Evolutionary conservation across 495 filamentous ascomycete species (phyloP), one percentile per base, ranked within the genome.

Genomic region (Astrothelium subdiscretum): DNA sequence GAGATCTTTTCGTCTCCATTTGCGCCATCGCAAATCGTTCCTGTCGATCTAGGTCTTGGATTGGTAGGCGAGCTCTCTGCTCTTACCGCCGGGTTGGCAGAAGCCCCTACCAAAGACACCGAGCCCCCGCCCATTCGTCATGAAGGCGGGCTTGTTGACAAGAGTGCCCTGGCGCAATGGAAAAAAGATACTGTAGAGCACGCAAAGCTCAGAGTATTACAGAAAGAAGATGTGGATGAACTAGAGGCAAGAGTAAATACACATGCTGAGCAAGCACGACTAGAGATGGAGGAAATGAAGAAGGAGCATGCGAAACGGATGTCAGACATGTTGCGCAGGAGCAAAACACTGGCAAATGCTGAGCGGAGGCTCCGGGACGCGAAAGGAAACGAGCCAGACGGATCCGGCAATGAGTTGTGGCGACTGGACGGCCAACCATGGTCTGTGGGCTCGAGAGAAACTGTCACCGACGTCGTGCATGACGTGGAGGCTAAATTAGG

Each of bases 1-100:
- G 92, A 98, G 74, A 84, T 98, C n/a, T 80, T 96, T 52, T 87
- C 86, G 1, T 96, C 91, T 0, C 89, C 91, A 0, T 96, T 92
- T 66, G 77, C 85, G 20, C 88, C 89, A 61, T 79, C 79, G 26
- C 87, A 94, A 66, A 92, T 98, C 54, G 83, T 85, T n/a, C 89
- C 91, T 4, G 81, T 90, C 2, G 91, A 96, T 68, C 80, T 97
- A 10, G 91, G 91, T 0, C 74, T 97, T 2, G 94, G 94, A 4
- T 81, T 91, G 5, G 89, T 87, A 70, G 94, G 94, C 13, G 88
- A 91, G 71, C 84, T 98, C 15, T 85, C 88, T 43, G 78, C 79
- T 1, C 76, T 98, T 18, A 97, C 94, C 0, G 83, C 83, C 12
- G 92, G 90, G 13, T 85, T 97, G 52, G 84, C 83, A 51, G 85